Evolutionary conservation across 2,329 filamentous ascomycete species (phyloP).

Genomic region (Colletotrichum orbiculare): DNA sequence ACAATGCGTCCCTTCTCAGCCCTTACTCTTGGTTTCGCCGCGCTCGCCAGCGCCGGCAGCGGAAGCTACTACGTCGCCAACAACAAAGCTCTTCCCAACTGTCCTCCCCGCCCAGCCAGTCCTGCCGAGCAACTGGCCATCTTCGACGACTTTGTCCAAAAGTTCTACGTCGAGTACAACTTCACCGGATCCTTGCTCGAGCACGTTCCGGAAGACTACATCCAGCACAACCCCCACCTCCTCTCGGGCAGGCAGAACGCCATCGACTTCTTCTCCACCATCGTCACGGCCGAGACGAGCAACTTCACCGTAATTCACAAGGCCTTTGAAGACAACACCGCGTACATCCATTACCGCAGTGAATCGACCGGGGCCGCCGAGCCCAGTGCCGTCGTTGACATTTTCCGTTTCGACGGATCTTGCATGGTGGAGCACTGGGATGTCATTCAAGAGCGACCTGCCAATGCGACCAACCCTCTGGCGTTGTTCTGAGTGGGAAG

Average conservation of each 20-base stretch:
- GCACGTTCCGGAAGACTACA: slow-evolving; percentile 15
- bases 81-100: neutral
- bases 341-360: slow-evolving; percentile 1
- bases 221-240: slow-evolving; percentile 30
- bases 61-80: neutral
- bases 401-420: slow-evolving; percentile 25
- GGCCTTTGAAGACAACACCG: slow-evolving; percentile 10
- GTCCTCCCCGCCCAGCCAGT: slow-evolving; percentile 1
- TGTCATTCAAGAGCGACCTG: slow-evolving; percentile 8
- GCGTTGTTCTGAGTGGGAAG: slow-evolving; percentile 8
- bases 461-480: slow-evolving; percentile 18
- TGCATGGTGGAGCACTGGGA: slow-evolving; percentile 35
- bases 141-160: slow-evolving; percentile 13
- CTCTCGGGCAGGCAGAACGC: slow-evolving; percentile 15
- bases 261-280: neutral
- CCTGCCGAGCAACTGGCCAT: slow-evolving; percentile 1
- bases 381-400: slow-evolving; percentile 16
- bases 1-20: neutral
- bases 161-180: slow-evolving; percentile 10
- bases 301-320: slow-evolving; percentile 19
- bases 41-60: neutral
- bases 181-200: slow-evolving; percentile 1
- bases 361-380: neutral
- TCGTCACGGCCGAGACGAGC: neutral
- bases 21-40: neutral